Base-by-base conservation (phyloP, 106 monocot species). In the Dendrobium nobile region DNA sequence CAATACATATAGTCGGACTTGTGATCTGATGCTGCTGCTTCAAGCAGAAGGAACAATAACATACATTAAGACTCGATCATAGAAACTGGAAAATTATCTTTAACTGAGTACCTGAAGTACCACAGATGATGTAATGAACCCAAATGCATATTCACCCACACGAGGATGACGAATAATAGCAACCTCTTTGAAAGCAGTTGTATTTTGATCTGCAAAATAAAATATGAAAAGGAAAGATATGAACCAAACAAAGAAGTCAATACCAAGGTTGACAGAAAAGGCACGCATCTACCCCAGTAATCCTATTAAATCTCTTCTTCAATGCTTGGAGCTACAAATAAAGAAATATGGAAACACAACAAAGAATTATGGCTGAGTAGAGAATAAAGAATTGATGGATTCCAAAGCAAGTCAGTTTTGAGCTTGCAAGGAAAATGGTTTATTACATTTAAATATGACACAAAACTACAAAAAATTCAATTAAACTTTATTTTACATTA, bases 101-200 rank as follows among this genome's bases (percentile, higher is more conserved):
- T 20, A 28, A n/a, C 67, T 3, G 59, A 54, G 33, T 91, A 98
- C 97, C 94, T 98, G 94, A 85, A 98, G 97, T 18, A 88, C 43
- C 55, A 98, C 88, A 1, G 97, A 84, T 42, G 97, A 94, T 80
- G 97, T 98, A 68, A 98, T 98, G 77, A 98, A 98, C 47, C 97
- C 97, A 81, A 98, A 92, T 54, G 97, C 97, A 83, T 98, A 98
- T 90, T 98, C 97, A 41, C 97, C 97, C 48, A 94, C 77, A 54
- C 97, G 90, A 48, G 97, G 97, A 89, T 98, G 97, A 56, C 97
- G 86, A 80, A 98, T 92, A 72, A 98, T 98, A 55, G 97, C 97
- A 86, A 98, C 97, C 79, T 98, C 97, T 89, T 98, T 98, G 79
- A 98, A 98, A n/a, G 97, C 97, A 2, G 91, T 88, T 2, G 97